Evolutionary conservation across 2,329 filamentous ascomycete species (phyloP).

Genomic region (Cylindrodendrum hubeiense): DNA sequence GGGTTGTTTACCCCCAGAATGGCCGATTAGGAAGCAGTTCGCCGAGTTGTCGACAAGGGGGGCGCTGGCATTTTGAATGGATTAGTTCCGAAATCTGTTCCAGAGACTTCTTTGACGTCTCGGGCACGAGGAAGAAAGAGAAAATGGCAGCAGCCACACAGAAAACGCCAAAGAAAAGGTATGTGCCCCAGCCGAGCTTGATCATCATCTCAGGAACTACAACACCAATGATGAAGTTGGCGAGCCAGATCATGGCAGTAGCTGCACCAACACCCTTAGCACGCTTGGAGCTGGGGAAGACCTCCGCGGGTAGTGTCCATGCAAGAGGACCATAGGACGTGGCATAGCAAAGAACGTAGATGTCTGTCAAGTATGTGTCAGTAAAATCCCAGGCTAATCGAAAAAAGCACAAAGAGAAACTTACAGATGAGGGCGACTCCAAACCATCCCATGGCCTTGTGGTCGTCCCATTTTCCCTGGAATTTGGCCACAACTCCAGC

Average conservation of each 20-base stretch:
- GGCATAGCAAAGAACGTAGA: constrained; percentile 45
- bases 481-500: constrained; percentile 31
- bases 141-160: constrained; percentile 60
- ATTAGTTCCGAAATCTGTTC: constrained; percentile 39
- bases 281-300: constrained; percentile 50
- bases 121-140: constrained; percentile 38
- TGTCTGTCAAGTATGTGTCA: not conserved
- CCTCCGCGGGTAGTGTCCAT: constrained; percentile 52
- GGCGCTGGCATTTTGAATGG: constrained; percentile 4
- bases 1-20: not conserved
- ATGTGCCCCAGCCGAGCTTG: constrained; percentile 60
- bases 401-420: not conserved
- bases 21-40: constrained; percentile 25
- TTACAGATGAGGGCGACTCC: constrained; percentile 34
- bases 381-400: not conserved
- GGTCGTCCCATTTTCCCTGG: constrained; percentile 26
- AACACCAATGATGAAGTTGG: constrained; percentile 57
- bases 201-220: constrained; percentile 67
- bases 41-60: constrained; percentile 21
- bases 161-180: constrained; percentile 67
- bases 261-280: constrained; percentile 52
- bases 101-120: constrained; percentile 32
- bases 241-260: constrained; percentile 51
- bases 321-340: constrained; percentile 49
- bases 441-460: constrained; percentile 34